These are phyloP conservation scores for Deakozyma indianensis DNA, from an alignment of 805 yeast genomes.

Conservation along the genomic window DNA sequence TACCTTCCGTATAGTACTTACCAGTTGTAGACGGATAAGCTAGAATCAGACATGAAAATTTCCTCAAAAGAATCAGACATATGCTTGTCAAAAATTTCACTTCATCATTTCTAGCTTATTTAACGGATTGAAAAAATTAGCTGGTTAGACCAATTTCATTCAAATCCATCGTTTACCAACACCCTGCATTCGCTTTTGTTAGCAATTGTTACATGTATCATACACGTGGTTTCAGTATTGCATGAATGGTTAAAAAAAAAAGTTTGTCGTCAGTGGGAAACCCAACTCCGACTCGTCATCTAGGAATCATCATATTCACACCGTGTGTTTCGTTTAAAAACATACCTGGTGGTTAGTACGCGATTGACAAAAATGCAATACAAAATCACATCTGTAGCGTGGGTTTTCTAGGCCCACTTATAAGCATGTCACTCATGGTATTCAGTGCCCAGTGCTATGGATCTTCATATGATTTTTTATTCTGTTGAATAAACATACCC, in stretches of 20 bases:
- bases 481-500: constrained; percentile 4
- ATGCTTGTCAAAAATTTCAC: constrained; percentile 84
- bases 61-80: constrained; percentile 79
- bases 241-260: constrained; percentile 88
- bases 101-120: constrained; percentile 45
- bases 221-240: constrained; percentile 43
- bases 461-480: constrained; percentile 43
- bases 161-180: not conserved
- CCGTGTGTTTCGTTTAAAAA: not conserved
- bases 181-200: not conserved
- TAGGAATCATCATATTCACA: constrained; percentile 37
- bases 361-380: not conserved
- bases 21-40: constrained; percentile 11
- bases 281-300: constrained; percentile 99
- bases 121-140: constrained; percentile 6
- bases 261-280: constrained; percentile 82
- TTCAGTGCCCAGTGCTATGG: constrained; percentile 99
- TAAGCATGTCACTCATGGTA: constrained; percentile 88
- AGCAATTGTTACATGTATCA: not conserved
- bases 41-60: constrained; percentile 43
- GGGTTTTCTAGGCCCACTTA: constrained; percentile 97
- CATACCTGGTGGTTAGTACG: not conserved
- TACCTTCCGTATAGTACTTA: constrained; percentile 6
- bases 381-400: constrained; percentile 51
- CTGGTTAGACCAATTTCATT: not conserved